Conservation (phyloP, 2,329 filamentous ascomycete genomes). For the Fusarium papillatum region DNA sequence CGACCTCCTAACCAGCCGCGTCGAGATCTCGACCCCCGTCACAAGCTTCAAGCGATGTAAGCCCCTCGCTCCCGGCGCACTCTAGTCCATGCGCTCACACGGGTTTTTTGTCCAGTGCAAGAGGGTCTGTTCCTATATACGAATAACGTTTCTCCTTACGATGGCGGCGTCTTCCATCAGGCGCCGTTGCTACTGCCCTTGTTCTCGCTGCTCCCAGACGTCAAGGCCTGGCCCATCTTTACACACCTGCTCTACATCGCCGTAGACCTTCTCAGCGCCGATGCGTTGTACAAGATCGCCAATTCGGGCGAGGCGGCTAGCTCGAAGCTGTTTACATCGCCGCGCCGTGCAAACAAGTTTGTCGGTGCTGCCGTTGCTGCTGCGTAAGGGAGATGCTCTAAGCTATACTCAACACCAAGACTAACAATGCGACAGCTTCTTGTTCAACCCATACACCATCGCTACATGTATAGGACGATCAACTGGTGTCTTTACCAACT, state of each 20-base stretch:
- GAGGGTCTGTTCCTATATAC: conserved; percentile 97
- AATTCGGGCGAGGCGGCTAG: conserved; percentile 82
- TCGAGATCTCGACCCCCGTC: conserved; percentile 96
- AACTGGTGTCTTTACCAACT: conserved; percentile 89
- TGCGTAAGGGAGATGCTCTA: conserved; percentile 65
- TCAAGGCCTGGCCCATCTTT: conserved; percentile 75
- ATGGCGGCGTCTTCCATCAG: conserved; percentile 88
- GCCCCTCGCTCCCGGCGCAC: conserved; percentile 47
- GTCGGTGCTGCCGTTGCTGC: conserved; percentile 82
- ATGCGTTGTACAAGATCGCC: conserved; percentile 84
- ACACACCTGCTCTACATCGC: conserved; percentile 85
- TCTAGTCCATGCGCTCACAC: conserved; percentile 13
- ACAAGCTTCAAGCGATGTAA: conserved; percentile 98
- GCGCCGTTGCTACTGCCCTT: conserved; percentile 92
- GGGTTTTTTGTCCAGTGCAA: conserved; percentile 63
- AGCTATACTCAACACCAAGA: background rate
- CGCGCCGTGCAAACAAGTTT: conserved; percentile 81
- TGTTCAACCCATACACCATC: conserved; percentile 96
- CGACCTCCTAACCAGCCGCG: conserved; percentile 87
- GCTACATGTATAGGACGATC: conserved; percentile 91
- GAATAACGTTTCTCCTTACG: conserved; percentile 96
- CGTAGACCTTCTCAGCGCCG: conserved; percentile 86
- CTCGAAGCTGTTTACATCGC: conserved; percentile 84
- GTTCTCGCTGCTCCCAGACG: conserved; percentile 88
- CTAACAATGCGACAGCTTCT: conserved; percentile 69